These are phyloP conservation scores for Schizonepeta tenuifolia DNA, from an alignment of 257 asterid species.

Conservation along the genomic window DNA sequence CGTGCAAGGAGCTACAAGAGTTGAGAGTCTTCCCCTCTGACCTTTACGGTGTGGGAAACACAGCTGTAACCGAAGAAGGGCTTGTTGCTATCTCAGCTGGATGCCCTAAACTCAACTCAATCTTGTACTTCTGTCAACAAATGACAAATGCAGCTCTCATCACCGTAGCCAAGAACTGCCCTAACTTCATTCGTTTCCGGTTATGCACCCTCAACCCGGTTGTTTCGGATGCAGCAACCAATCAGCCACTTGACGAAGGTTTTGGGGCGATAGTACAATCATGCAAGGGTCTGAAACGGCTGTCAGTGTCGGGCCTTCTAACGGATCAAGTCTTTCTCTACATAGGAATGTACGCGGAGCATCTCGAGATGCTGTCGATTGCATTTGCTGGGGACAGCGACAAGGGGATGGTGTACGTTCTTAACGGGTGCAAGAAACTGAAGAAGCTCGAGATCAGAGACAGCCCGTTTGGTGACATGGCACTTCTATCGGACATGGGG, in stretches of 20 bases:
- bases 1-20: constrained; percentile 79
- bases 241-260: constrained; percentile 82
- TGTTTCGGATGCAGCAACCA: constrained; percentile 74
- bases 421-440: constrained; percentile 83
- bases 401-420: constrained; percentile 73
- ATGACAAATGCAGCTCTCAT: constrained; percentile 89
- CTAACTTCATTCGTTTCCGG: constrained; percentile 76
- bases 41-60: constrained; percentile 46
- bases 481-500: constrained; percentile 79
- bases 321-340: constrained; percentile 76
- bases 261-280: constrained; percentile 90
- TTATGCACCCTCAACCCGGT: constrained; percentile 64
- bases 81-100: constrained; percentile 82
- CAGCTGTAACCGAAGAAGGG: constrained; percentile 80
- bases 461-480: constrained; percentile 78
- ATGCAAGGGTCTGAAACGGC: constrained; percentile 78
- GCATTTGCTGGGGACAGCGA: constrained; percentile 87
- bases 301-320: constrained; percentile 74
- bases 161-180: constrained; percentile 80
- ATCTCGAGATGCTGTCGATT: constrained; percentile 81
- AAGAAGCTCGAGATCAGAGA: constrained; percentile 80
- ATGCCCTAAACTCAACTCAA: constrained; percentile 78
- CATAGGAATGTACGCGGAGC: constrained; percentile 87
- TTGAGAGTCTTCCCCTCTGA: constrained; percentile 76
- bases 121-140: constrained; percentile 72